Base-by-base conservation (phyloP, 2,329 filamentous ascomycete species). In the Cercospora sesami region DNA sequence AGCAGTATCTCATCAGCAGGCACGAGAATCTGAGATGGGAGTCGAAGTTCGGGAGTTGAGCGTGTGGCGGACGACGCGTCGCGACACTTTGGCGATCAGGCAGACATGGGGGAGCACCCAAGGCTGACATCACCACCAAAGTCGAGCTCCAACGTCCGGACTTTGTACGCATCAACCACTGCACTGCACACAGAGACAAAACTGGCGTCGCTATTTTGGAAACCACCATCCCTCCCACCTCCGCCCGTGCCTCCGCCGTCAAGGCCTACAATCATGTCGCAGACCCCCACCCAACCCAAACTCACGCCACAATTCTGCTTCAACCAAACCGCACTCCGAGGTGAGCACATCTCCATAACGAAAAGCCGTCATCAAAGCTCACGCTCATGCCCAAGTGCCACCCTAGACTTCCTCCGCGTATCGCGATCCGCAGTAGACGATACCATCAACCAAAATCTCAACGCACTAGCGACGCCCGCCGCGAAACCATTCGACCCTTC, bases 371-470 rank as follows among this genome's bases (percentile, higher is more conserved):
- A 33, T 68, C 61, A 51, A 39, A 68, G 70, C 75, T 75, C 72
- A 76, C 72, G 73, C 75, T 78, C 73, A 77, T 75, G 72, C 72
- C 42, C 66, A 74, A 72, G 70, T 68, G 60, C 55, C 65, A n/a
- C 60, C 58, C 4, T 76, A 97, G 95, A 97, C 79, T 99, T 99
- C 79, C 86, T 99, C 23, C 91, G 93, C 45, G 80, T 95, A 72
- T 97, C 94, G 9, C 89, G 95, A 71, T 85, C 88, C 63, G 88
- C 91, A 59, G 90, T 97, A 76, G 95, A 99, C 81, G 95, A 99
- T 80, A 93, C 91, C 55, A 98, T 99, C 76, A 89, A 89, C 0
- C 94, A 97, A 77, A 94, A 96, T 75, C 87, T 99, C 69, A 98
- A 98, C 82, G 92, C 93, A 1, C 86, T 98, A 42, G 82, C 92